Evolutionary conservation across 345 rosid species (phyloP).

Genomic region (Pistacia integerrima): DNA sequence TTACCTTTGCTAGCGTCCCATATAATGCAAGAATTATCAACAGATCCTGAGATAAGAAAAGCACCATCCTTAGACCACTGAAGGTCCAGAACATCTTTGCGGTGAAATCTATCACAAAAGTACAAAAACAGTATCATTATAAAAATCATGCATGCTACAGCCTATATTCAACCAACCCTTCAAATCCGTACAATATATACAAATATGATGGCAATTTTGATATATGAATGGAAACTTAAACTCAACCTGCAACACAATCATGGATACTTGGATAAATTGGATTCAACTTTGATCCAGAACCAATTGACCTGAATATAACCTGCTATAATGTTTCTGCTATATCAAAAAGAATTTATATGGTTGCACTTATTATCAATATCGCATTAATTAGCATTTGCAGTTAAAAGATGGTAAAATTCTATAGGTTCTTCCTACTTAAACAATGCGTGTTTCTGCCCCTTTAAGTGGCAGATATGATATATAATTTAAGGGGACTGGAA

Average conservation of each 20-base stretch:
- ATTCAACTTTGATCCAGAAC: background rate
- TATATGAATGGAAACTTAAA: constrained; percentile 10
- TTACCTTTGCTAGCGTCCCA: constrained; percentile 95
- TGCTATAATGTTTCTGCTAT: background rate
- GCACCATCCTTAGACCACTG: constrained; percentile 86
- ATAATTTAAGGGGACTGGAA: background rate
- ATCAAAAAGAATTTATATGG: background rate
- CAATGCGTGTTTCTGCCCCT: background rate
- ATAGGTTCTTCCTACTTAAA: background rate
- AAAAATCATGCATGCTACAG: constrained; percentile 2
- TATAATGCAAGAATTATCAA: constrained; percentile 94
- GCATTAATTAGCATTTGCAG: background rate
- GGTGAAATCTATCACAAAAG: constrained; percentile 67
- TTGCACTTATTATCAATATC: background rate
- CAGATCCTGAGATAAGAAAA: constrained; percentile 89
- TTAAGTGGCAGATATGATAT: background rate
- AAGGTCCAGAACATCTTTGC: constrained; percentile 88
- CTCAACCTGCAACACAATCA: background rate
- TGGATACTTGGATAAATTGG: background rate
- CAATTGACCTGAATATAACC: background rate
- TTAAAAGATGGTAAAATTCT: background rate
- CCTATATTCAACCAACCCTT: background rate
- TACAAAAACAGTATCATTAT: background rate
- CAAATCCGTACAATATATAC: background rate
- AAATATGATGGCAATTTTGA: background rate